Evolutionary conservation across 495 filamentous ascomycete genomes (phyloP).

Genomic region (Penicillium malachiteum): DNA sequence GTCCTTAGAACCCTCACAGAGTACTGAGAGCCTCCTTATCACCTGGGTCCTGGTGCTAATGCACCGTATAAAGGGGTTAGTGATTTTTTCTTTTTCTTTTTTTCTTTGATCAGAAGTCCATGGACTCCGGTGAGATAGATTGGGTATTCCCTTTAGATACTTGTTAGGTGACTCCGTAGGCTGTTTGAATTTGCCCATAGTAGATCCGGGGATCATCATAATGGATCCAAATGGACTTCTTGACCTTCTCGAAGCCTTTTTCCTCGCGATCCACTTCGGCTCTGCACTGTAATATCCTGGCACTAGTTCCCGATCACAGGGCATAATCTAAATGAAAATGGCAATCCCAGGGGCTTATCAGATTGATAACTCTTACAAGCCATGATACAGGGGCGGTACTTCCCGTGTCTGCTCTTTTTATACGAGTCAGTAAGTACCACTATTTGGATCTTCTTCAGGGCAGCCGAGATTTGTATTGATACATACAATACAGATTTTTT

Average conservation of each 20-base stretch:
- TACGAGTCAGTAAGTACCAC: no score
- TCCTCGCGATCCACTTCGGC: conserved; percentile 8
- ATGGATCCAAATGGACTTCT: not conserved
- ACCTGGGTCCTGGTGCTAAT: no score
- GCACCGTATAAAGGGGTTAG: no score
- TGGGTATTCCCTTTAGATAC: no score
- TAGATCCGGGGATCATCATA: not conserved
- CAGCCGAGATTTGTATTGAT: no score
- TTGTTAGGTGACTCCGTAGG: no score
- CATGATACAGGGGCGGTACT: not conserved
- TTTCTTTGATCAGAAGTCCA: no score
- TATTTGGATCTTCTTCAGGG: no score
- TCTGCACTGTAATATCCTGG: not conserved
- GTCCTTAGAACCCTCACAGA: not conserved
- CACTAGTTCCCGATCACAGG: conserved; percentile 19
- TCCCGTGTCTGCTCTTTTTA: no score
- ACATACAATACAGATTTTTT: conserved; percentile 3
- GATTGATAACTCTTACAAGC: conserved; percentile 25
- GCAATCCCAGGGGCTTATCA: conserved; percentile 19
- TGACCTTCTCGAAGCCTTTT: conserved; percentile 12
- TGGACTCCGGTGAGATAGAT: no score
- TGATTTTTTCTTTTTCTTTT: no score
- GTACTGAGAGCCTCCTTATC: no score
- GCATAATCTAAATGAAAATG: not conserved
- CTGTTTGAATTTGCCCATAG: not conserved